Percentiles rank a stretch among this genome's conserved stretches.
These are phyloP conservation scores for Lycium barbarum DNA, from an alignment of 257 asterid genomes.

Conservation along the genomic window DNA sequence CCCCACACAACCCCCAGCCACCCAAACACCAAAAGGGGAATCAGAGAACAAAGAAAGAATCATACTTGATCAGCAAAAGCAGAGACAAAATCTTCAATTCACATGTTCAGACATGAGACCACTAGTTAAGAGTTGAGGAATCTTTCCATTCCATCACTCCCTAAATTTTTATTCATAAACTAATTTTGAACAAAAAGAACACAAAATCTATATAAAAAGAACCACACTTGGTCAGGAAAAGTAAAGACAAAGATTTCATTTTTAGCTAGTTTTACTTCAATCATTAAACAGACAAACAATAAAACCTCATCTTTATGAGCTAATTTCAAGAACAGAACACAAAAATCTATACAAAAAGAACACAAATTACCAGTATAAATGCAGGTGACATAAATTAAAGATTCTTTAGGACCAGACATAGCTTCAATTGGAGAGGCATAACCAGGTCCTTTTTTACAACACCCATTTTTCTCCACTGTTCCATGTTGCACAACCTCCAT, in stretches of 20 bases:
- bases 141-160: too few species aligned
- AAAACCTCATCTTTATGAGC: not conserved
- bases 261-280: constrained; percentile 4
- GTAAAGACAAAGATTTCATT: not conserved
- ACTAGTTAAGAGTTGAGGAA: too few species aligned
- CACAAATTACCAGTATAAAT: constrained; percentile 63
- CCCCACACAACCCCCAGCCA: not conserved
- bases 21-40: not conserved
- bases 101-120: too few species aligned
- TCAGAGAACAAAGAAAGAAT: not conserved
- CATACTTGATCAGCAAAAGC: not conserved
- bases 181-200: too few species aligned
- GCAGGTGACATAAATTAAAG: constrained; percentile 91
- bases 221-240: not conserved
- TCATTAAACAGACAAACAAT: not conserved
- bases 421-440: constrained; percentile 89
- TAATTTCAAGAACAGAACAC: not conserved
- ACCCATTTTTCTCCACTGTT: constrained; percentile 46
- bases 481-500: constrained; percentile 58
- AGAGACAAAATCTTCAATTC: too few species aligned
- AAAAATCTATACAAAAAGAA: too few species aligned
- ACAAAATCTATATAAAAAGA: not conserved
- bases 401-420: constrained; percentile 91
- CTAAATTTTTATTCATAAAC: too few species aligned
- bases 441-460: constrained; percentile 86